These are phyloP conservation scores for Cordyceps militaris DNA, from an alignment of 2,329 filamentous ascomycete species.

Conservation along the genomic window DNA sequence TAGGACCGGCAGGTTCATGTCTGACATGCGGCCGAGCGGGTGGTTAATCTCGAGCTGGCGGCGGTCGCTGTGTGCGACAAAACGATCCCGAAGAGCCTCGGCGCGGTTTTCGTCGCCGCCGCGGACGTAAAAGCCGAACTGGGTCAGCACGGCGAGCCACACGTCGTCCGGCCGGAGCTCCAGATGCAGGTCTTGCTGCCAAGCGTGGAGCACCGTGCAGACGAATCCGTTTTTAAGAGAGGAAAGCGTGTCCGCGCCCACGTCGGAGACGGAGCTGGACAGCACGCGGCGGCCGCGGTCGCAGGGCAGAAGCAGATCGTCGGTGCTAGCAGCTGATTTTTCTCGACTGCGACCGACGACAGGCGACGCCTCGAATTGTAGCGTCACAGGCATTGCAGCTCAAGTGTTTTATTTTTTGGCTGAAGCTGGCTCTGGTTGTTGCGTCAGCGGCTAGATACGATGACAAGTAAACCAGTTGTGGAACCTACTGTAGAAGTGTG, in stretches of 20 bases:
- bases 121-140: constrained; percentile 17
- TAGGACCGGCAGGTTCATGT: not conserved
- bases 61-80: not conserved
- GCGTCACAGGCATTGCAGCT: not conserved
- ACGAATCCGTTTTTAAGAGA: constrained; percentile 11
- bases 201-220: constrained; percentile 12
- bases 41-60: not conserved
- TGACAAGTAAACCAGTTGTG: too few relatives aligned
- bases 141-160: constrained; percentile 16
- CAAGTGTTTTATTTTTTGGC: not conserved
- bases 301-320: not conserved
- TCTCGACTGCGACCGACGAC: not conserved
- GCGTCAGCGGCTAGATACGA: too few relatives aligned
- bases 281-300: not conserved
- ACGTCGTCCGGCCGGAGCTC: constrained; percentile 16
- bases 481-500: too few relatives aligned
- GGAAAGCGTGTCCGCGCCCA: not conserved
- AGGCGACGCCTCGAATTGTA: not conserved
- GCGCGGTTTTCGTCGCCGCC: constrained; percentile 1
- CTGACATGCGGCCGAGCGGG: not conserved
- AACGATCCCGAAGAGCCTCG: not conserved
- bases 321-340: not conserved
- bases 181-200: constrained; percentile 17
- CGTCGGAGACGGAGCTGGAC: not conserved
- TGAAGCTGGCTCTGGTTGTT: not conserved